These are phyloP conservation scores for Agaricus subrufescens DNA, from an alignment of 768 basidiomycete genomes.

Conservation along the genomic window DNA sequence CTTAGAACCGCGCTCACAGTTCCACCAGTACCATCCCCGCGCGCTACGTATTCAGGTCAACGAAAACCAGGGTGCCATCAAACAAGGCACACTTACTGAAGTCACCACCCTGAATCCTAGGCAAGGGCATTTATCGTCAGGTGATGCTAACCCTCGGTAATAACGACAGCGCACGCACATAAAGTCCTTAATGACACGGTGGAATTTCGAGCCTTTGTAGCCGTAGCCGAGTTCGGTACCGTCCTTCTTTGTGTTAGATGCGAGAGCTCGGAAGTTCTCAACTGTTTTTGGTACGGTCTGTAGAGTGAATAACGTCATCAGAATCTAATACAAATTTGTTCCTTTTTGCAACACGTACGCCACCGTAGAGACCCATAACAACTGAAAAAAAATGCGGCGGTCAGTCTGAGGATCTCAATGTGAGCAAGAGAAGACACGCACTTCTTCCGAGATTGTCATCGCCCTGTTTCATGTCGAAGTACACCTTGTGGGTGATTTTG, in stretches of 20 bases:
- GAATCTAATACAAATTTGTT: not conserved
- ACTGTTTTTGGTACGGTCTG: slow-evolving; percentile 94
- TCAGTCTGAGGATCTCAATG: not conserved
- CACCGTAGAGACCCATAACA: slow-evolving; percentile 86
- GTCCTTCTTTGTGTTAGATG: slow-evolving; percentile 78
- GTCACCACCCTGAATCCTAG: slow-evolving; percentile 96
- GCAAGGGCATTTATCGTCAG: not conserved
- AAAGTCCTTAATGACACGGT: slow-evolving; percentile 92
- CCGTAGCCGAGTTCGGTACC: slow-evolving; percentile 79
- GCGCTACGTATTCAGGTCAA: slow-evolving; percentile 38
- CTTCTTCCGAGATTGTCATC: slow-evolving; percentile 81
- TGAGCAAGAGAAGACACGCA: slow-evolving; percentile 25
- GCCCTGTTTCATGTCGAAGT: slow-evolving; percentile 93
- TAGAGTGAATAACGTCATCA: not conserved
- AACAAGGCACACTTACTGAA: slow-evolving; percentile 64
- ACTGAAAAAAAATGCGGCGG: slow-evolving; percentile 36
- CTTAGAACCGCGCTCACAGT: slow-evolving; percentile 45
- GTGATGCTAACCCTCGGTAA: not conserved
- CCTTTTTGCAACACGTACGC: slow-evolving; percentile 40
- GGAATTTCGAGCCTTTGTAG: slow-evolving; percentile 95
- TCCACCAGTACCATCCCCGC: slow-evolving; percentile 87
- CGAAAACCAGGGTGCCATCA: not conserved
- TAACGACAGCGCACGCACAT: slow-evolving; percentile 47
- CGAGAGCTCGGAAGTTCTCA: slow-evolving; percentile 95
- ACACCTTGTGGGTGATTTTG: slow-evolving; percentile 88